Percentiles rank a stretch among this genome's conserved stretches.
phyloP scores from a whole-genome alignment of 345 rosid genomes.

The Eucalyptus fibrosa region DNA sequence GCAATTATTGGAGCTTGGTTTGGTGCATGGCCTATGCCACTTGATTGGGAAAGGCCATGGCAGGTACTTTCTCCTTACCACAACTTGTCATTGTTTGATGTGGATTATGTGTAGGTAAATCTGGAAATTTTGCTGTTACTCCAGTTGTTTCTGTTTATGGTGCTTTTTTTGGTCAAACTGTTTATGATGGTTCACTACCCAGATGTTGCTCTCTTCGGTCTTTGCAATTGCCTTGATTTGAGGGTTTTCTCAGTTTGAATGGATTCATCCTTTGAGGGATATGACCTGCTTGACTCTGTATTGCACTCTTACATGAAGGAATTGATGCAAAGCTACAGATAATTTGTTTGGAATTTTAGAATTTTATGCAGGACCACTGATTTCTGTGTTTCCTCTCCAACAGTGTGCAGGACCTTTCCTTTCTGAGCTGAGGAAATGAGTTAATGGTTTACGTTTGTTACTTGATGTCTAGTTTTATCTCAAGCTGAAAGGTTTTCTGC shows the following conservation, averaged over 20 bases:
- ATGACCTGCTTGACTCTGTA: not conserved
- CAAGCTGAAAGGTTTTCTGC: not conserved
- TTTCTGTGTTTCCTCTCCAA: not conserved
- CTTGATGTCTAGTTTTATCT: not conserved
- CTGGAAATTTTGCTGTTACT: not conserved
- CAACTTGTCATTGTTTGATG: not conserved
- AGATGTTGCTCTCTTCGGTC: not conserved
- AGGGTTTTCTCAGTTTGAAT: not conserved
- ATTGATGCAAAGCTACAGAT: not conserved
- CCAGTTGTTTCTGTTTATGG: not conserved
- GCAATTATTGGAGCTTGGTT: constrained; percentile 86
- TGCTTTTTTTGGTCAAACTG: not conserved
- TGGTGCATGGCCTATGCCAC: constrained; percentile 99
- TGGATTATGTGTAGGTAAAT: not conserved
- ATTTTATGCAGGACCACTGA: not conserved
- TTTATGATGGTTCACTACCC: not conserved
- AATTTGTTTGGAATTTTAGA: not conserved
- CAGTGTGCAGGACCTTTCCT: not conserved
- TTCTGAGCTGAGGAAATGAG: not conserved
- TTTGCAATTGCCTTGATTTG: not conserved
- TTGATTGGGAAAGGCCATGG: constrained; percentile 99
- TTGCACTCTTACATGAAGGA: not conserved
- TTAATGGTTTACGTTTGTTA: not conserved
- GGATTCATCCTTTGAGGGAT: not conserved
- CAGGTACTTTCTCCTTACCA: constrained; percentile 35